phyloP scores from a whole-genome alignment of 2,329 filamentous ascomycete genomes.

The Xylariaceae sp. region DNA sequence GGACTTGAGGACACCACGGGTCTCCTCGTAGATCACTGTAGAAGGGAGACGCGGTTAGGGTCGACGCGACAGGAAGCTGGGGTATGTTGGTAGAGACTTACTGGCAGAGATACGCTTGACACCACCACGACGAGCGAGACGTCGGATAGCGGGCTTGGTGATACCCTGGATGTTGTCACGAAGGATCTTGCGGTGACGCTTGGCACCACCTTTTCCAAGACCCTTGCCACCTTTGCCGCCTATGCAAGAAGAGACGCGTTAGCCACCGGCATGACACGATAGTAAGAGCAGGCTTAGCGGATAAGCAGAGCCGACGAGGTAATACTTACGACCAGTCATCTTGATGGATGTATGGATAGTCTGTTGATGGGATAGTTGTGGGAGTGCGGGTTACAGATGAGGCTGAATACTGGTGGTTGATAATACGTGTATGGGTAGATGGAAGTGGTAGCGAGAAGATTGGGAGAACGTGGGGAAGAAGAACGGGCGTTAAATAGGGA shows the following conservation, averaged over 20 bases:
- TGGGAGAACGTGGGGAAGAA: constrained; percentile 29
- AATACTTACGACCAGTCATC: constrained; percentile 34
- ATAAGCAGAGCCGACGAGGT: background rate
- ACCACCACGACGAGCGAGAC: constrained; percentile 98
- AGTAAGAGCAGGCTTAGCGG: background rate
- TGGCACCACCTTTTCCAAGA: constrained; percentile 96
- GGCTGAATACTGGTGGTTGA: constrained; percentile 22
- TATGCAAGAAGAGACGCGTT: constrained; percentile 61
- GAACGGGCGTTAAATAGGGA: constrained; percentile 26
- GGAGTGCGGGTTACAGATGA: constrained; percentile 19
- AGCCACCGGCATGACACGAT: constrained; percentile 31
- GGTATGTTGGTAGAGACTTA: constrained; percentile 43
- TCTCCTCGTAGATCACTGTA: constrained; percentile 76
- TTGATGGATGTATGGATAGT: constrained; percentile 23
- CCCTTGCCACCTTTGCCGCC: constrained; percentile 96
- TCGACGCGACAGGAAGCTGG: background rate
- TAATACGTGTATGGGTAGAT: constrained; percentile 18
- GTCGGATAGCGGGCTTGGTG: constrained; percentile 95
- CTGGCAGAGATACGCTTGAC: constrained; percentile 99
- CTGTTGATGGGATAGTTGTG: constrained; percentile 2
- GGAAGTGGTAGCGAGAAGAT: constrained; percentile 18
- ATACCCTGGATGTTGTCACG: constrained; percentile 99
- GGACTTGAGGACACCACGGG: constrained; percentile 75
- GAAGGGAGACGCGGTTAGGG: constrained; percentile 5
- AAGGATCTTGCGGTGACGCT: constrained; percentile 98